phyloP scores from a whole-genome alignment of 2,329 filamentous ascomycete species.

The Parascedosporium putredinis region DNA sequence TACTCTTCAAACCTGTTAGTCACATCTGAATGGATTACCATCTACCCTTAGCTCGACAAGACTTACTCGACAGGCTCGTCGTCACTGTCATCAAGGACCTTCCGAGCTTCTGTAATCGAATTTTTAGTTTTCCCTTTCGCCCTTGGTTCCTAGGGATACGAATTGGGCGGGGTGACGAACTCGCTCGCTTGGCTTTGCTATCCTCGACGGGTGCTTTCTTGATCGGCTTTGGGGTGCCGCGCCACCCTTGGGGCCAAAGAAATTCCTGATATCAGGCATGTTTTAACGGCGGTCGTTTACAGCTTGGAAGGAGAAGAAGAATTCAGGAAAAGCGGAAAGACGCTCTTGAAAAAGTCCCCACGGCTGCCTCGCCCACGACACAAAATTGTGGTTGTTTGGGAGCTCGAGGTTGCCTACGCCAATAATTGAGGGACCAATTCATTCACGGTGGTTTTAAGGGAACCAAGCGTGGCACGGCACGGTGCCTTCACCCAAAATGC shows the following conservation, averaged over 20 bases:
- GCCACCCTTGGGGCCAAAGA: conserved; percentile 71
- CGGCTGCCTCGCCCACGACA: neutral
- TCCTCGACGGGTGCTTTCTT: conserved; percentile 35
- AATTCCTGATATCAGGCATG: conserved; percentile 77
- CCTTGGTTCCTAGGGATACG: neutral
- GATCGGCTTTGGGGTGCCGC: conserved; percentile 39
- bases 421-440: neutral
- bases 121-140: too few species aligned
- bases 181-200: conserved; percentile 26
- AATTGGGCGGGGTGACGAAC: conserved; percentile 21
- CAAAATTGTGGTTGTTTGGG: neutral
- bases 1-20: conserved; percentile 28
- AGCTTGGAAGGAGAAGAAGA: too few species aligned
- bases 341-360: neutral
- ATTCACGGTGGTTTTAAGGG: too few species aligned
- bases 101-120: conserved; percentile 39
- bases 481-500: neutral
- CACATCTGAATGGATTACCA: neutral
- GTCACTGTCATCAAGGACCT: conserved; percentile 71
- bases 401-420: neutral
- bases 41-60: conserved; percentile 12
- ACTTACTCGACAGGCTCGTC: conserved; percentile 48
- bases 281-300: too few species aligned
- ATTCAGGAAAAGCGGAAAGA: neutral
- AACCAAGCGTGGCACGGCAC: neutral